Percentiles rank a stretch among this genome's conserved stretches.
These are phyloP conservation scores for Corymbia citriodora DNA, from an alignment of 441 rosid genomes.

Conservation along the genomic window DNA sequence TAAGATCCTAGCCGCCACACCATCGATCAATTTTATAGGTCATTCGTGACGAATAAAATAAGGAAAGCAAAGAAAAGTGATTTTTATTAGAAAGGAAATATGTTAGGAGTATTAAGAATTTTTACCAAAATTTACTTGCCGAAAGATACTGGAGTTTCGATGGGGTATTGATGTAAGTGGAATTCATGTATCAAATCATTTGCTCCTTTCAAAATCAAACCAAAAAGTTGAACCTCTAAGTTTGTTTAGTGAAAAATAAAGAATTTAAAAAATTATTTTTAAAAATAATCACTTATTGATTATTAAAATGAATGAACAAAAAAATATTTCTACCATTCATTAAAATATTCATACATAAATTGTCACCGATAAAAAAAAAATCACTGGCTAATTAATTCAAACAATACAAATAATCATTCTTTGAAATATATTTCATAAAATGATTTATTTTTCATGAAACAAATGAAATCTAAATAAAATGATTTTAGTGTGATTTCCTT, in stretches of 20 bases:
- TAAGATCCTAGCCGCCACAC: not conserved
- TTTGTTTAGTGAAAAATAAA: not conserved
- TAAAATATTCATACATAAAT: no score
- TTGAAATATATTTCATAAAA: not conserved
- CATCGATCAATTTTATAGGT: fast-evolving
- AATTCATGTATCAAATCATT: no score
- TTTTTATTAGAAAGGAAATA: not conserved
- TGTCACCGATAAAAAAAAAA: not conserved
- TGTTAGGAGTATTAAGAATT: not conserved
- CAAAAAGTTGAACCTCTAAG: no score
- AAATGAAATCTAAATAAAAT: not conserved
- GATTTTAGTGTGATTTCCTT: not conserved
- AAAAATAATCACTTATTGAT: not conserved
- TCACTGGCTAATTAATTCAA: not conserved
- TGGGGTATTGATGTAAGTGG: no score
- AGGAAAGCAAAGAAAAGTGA: not conserved
- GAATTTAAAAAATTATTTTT: no score
- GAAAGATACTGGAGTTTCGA: not conserved
- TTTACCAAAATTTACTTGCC: not conserved
- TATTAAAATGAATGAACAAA: not conserved
- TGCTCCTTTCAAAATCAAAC: no score
- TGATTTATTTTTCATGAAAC: not conserved
- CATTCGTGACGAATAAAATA: not conserved
- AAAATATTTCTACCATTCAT: no score
- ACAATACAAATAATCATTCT: not conserved